phyloP scores from a whole-genome alignment of 306 rosid species.

The Albizia julibrissin region DNA sequence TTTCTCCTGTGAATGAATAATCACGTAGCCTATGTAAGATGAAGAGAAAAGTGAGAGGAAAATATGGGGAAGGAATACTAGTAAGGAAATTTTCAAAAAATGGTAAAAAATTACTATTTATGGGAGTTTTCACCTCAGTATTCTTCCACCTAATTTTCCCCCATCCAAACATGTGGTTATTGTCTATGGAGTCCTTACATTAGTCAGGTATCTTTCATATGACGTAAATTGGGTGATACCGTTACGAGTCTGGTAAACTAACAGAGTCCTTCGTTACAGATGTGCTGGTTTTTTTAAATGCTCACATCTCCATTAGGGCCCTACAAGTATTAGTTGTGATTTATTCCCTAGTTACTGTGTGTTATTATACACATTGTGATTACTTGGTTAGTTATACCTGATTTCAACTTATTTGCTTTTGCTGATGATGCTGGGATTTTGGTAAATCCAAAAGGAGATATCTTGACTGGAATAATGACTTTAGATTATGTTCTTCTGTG shows the following conservation, averaged over 20 bases:
- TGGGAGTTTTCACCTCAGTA: too few species aligned
- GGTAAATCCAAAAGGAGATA: too few species aligned
- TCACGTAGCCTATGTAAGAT: background rate
- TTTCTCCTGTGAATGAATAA: background rate
- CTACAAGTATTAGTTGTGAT: background rate
- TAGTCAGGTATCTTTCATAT: constrained; percentile 55
- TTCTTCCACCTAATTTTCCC: too few species aligned
- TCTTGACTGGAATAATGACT: too few species aligned
- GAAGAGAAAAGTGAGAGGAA: too few species aligned
- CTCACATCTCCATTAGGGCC: constrained; percentile 44
- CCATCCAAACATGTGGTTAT: background rate
- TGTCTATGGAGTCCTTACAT: constrained; percentile 37
- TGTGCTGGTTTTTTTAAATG: constrained; percentile 31
- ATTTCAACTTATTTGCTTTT: too few species aligned
- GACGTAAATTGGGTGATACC: constrained; percentile 32
- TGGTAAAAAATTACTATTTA: too few species aligned
- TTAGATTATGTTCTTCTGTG: too few species aligned
- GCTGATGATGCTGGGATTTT: too few species aligned
- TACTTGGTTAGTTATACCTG: background rate
- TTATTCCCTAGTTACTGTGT: background rate
- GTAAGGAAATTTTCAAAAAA: too few species aligned
- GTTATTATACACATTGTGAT: background rate
- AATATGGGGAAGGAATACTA: too few species aligned
- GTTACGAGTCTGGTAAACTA: constrained; percentile 48
- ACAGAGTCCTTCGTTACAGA: constrained; percentile 49